Conservation (phyloP, 148 eudicot genomes). For the Rhododendron kiyosumense region DNA sequence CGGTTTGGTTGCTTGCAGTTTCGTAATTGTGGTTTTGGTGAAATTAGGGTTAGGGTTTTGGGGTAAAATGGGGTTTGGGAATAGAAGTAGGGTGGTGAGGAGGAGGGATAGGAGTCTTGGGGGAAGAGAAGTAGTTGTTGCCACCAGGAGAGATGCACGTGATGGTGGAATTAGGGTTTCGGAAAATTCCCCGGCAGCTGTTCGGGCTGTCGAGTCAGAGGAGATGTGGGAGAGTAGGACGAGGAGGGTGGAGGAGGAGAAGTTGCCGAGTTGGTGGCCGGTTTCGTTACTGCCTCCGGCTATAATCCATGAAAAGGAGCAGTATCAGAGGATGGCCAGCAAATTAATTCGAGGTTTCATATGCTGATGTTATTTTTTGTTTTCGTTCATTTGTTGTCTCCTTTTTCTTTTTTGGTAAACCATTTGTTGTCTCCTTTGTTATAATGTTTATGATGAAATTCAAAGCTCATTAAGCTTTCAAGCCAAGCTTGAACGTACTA, state of each 20-base stretch:
- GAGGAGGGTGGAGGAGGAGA: constrained; percentile 22
- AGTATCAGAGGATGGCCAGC: constrained; percentile 61
- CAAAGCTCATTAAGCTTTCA: too few species aligned
- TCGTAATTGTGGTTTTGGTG: constrained; percentile 33
- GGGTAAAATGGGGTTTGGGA: constrained; percentile 9
- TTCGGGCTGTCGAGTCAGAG: constrained; percentile 10
- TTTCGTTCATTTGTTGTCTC: background rate
- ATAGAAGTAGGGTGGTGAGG: constrained; percentile 30
- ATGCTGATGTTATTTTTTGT: background rate
- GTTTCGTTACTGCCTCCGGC: constrained; percentile 20
- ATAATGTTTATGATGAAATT: background rate
- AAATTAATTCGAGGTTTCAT: constrained; percentile 62
- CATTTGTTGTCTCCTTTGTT: background rate
- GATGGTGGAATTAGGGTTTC: background rate
- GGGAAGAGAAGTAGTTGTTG: constrained; percentile 79
- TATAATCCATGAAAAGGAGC: constrained; percentile 29
- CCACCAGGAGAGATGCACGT: constrained; percentile 17
- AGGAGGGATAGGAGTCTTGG: constrained; percentile 92
- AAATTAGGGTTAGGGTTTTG: constrained; percentile 35
- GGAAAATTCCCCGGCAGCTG: constrained; percentile 8
- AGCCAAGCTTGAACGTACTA: too few species aligned
- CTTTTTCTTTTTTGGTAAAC: background rate
- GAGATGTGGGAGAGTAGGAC: constrained; percentile 10
- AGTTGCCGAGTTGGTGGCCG: constrained; percentile 94
- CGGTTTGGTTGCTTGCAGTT: constrained; percentile 32